Conservation (phyloP, 768 basidiomycete species). For the Pholiota conissans region DNA sequence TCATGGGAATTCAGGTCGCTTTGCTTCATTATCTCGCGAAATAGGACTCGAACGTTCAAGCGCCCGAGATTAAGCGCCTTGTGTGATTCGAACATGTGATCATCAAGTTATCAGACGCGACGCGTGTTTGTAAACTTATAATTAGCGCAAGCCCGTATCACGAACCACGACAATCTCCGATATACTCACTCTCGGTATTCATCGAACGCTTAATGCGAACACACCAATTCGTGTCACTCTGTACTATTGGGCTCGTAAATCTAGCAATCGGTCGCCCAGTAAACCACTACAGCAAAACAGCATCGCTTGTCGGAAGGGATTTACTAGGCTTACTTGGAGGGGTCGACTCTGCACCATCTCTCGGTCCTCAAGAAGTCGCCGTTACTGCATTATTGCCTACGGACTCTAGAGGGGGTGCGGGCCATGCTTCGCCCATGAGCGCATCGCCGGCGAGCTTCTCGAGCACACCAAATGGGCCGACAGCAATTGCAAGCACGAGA, state of each 20-base stretch:
- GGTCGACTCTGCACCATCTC: not conserved
- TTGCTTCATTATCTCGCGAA: not conserved
- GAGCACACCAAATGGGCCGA: not conserved
- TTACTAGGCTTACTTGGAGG: slow-evolving; percentile 12
- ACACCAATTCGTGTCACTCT: slow-evolving; percentile 2
- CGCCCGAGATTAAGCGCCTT: not conserved
- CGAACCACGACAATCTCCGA: too few species aligned
- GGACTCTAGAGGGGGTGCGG: not conserved
- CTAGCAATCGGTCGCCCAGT: slow-evolving; percentile 5
- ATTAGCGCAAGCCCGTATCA: not conserved
- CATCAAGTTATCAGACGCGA: too few species aligned
- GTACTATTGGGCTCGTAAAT: not conserved
- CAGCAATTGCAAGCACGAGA: not conserved
- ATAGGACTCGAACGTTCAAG: not conserved
- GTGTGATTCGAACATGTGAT: too few species aligned
- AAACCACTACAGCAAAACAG: not conserved
- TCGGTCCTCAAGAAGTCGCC: not conserved
- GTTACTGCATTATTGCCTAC: not conserved
- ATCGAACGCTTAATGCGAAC: slow-evolving; percentile 11
- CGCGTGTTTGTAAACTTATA: not conserved
- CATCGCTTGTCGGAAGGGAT: slow-evolving; percentile 5
- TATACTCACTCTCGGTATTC: not conserved
- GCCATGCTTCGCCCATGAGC: not conserved
- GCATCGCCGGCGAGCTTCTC: not conserved
- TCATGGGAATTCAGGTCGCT: not conserved